Conservation (phyloP, 768 basidiomycete genomes). For the Suillus subluteus region DNA sequence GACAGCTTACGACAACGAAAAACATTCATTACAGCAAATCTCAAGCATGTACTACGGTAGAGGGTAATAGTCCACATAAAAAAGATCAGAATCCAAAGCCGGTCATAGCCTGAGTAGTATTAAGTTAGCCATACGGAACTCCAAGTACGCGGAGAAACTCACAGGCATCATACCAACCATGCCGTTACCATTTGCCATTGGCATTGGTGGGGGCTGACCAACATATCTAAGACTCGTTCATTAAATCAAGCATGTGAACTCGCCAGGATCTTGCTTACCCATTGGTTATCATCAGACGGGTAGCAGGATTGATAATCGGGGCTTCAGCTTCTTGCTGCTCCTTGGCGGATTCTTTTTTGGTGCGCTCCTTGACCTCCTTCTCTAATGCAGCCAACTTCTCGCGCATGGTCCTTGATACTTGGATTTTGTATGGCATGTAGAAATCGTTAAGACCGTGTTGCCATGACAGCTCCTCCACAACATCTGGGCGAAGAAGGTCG, state of each 20-base stretch:
- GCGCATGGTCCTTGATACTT: slow-evolving; percentile 78
- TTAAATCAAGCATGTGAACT: slow-evolving; percentile 8
- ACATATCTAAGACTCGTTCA: slow-evolving; percentile 48
- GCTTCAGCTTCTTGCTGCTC: slow-evolving; percentile 87
- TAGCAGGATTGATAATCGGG: slow-evolving; percentile 86
- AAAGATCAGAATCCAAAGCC: slow-evolving; percentile 55
- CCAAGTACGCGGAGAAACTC: slow-evolving; percentile 30
- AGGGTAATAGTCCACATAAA: slow-evolving; percentile 13
- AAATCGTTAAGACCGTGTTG: slow-evolving; percentile 95
- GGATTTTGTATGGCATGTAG: slow-evolving; percentile 95
- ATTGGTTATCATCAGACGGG: slow-evolving; percentile 68
- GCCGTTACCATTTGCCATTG: slow-evolving; percentile 59
- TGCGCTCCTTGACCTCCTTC: slow-evolving; percentile 86
- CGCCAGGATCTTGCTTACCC: slow-evolving; percentile 39
- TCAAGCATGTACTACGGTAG: slow-evolving; percentile 32
- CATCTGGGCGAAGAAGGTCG: slow-evolving; percentile 90
- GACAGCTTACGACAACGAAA: not conserved
- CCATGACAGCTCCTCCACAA: slow-evolving; percentile 96
- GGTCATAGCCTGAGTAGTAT: slow-evolving; percentile 56
- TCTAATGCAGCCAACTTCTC: slow-evolving; percentile 84
- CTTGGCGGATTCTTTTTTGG: slow-evolving; percentile 86
- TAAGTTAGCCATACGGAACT: not conserved
- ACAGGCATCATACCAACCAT: slow-evolving; percentile 62
- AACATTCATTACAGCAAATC: slow-evolving; percentile 29
- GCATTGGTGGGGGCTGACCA: slow-evolving; percentile 61